Evolutionary conservation across 768 basidiomycete genomes (phyloP), one percentile per base, ranked within the genome.

Genomic region (Suillus subaureus): DNA sequence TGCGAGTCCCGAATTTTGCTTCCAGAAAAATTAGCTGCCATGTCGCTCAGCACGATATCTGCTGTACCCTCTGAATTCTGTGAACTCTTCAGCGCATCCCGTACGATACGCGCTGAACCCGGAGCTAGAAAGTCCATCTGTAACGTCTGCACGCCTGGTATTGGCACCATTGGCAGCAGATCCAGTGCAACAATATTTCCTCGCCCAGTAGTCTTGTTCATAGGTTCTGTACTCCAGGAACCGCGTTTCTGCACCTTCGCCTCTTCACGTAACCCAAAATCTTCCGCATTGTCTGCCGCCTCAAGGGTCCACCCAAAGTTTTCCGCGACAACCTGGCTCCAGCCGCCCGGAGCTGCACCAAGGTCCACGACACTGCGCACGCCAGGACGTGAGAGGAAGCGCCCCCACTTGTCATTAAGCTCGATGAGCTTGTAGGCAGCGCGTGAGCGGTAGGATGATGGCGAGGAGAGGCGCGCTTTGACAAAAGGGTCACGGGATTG

Each of bases 371-470:
- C 87, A 21, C 84, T 81, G 2, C 75, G 80, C 6, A 91, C 85
- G 62, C 90, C 82, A 31, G 77, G 74, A 54, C 82, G 77, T 21
- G 75, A 73, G 51, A 90, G 78, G 68, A 94, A 87, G 2, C 79
- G 66, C 13, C 82, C 82, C 75, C 82, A 87, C 43, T 81, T 79
- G 0, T 82, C 75, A 72, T 93, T 81, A 60, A 99, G 84, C 70
- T 96, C 92, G 65, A 95, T 76, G 18, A 98, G 87, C 79, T 98
- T 98, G 83, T 93, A 97, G 4, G 96, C 94, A 15, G 94, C 91
- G 56, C 97, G 88, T 0, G 96, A 89, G 31, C 95, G 89, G 76
- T 88, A 97, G 13, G 81, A 71, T 0, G 74, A 72, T 9, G 83
- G 77, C 31, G 79, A 73, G 0, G 80, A 72, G 60, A 79, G 75